A percentile compares a stretch with the other conserved stretches of the same genome.
Evolutionary conservation across 176 grass and related monocot species (phyloP).

Genomic region (Stipa capillata): DNA sequence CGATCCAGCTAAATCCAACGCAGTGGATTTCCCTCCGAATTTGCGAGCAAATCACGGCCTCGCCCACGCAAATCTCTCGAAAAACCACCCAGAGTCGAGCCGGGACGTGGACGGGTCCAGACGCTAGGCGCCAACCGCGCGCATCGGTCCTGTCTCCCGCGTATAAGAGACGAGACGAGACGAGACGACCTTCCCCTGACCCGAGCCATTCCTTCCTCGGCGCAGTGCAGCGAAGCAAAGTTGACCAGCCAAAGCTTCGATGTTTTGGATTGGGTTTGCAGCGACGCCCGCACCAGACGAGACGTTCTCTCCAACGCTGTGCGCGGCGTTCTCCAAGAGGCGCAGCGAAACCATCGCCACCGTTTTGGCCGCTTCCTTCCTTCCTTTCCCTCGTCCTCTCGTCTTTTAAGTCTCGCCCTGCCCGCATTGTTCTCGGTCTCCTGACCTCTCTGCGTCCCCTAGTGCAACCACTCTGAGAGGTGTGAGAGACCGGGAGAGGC

Average conservation of each 20-base stretch:
- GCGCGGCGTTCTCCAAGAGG: neutral
- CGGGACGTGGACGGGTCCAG: neutral
- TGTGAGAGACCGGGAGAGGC: neutral
- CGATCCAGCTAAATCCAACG: slow-evolving; percentile 16
- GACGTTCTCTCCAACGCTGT: neutral
- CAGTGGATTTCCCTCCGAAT: no score
- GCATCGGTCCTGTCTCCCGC: slow-evolving; percentile 5
- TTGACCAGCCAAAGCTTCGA: neutral
- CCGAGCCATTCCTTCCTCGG: no score
- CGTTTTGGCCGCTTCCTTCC: slow-evolving; percentile 38
- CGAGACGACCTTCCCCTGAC: no score
- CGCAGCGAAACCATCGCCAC: slow-evolving; percentile 29
- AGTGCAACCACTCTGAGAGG: no score
- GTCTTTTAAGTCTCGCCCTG: no score
- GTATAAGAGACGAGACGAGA: neutral
- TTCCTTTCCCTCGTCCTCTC: no score
- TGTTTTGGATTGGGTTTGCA: neutral
- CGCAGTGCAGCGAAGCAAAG: slow-evolving; percentile 9
- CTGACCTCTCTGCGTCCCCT: no score
- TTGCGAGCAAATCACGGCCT: neutral
- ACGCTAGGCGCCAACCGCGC: slow-evolving; percentile 14
- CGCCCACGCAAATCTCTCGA: no score
- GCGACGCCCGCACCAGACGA: neutral
- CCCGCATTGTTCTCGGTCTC: neutral
- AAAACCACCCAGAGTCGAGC: no score